Percentiles rank a stretch among this genome's conserved stretches.
phyloP scores from a whole-genome alignment of 2,329 filamentous ascomycete species.

The Phialocephala sp. region DNA sequence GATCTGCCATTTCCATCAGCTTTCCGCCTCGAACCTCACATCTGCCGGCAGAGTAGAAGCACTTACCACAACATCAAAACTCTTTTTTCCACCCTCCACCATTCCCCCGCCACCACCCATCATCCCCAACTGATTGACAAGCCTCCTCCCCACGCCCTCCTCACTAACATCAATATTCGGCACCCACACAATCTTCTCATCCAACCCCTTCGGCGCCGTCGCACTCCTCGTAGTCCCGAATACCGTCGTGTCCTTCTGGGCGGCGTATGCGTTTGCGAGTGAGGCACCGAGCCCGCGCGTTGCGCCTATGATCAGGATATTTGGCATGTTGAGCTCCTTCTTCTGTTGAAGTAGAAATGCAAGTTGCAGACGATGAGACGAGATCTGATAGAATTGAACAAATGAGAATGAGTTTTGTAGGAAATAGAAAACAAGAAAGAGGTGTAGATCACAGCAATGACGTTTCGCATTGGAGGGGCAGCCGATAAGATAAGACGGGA shows the following conservation, averaged over 20 bases:
- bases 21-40: not conserved
- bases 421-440: not conserved
- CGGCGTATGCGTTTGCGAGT: slow-evolving; percentile 63
- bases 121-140: slow-evolving; percentile 52
- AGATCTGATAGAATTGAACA: not conserved
- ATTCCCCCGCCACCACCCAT: slow-evolving; percentile 37
- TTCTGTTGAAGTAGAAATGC: not conserved
- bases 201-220: slow-evolving; percentile 47
- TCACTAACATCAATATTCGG: slow-evolving; percentile 60
- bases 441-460: not conserved
- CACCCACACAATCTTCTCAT: slow-evolving; percentile 59
- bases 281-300: slow-evolving; percentile 71
- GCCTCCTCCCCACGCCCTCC: slow-evolving; percentile 52
- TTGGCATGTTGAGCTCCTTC: slow-evolving; percentile 46
- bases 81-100: slow-evolving; percentile 40
- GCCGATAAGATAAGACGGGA: not conserved
- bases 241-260: slow-evolving; percentile 53
- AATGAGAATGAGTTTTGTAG: not conserved
- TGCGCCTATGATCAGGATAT: slow-evolving; percentile 68
- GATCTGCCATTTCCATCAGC: slow-evolving; percentile 53
- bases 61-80: slow-evolving; percentile 53
- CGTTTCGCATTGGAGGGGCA: slow-evolving; percentile 10
- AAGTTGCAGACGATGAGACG: too few relatives aligned
- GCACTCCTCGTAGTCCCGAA: slow-evolving; percentile 64
- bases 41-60: not conserved